Base-by-base conservation (phyloP, 495 filamentous ascomycete genomes). In the Annulohypoxylon bovei region DNA sequence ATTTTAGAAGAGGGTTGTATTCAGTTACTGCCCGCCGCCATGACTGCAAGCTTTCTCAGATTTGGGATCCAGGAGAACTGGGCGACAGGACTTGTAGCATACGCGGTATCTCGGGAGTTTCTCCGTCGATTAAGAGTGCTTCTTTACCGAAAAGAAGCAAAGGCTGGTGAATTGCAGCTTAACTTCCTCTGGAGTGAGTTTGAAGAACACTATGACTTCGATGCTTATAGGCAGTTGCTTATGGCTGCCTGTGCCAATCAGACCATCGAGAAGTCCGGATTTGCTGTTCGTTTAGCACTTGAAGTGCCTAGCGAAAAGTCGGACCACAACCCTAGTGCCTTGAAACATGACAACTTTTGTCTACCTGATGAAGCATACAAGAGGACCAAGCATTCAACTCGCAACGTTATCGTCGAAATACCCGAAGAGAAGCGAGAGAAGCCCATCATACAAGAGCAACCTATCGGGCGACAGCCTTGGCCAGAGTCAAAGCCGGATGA, bases 271-370 rank as follows among this genome's bases (percentile, higher is more conserved):
- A 67, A 65, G 18, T 73, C 75, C 0, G 49, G 27, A 0, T 73
- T 60, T 30, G 16, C n/a, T n/a, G 61, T 73, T 6, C 61, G 75
- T n/a, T 16, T 77, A 35, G 75, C 72, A 4, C 57, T 77, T 3
- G 75, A 77, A 20, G 73, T 77, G 4, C 73, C 75, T 0, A 73
- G 75, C 42, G 52, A 57, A 3, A 68, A 72, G n/a, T 57, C 69
- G 2, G 52, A 40, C 0, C 64, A 75, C 25, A 39, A 70, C 1
- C 67, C 70, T 7, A 35, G 62, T 6, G 14, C n/a, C 20, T 54
- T 71, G n/a, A 46, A n/a, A 7, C 40, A 33, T n/a, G 1, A 37
- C 1, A 47, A 42, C 0, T 11, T n/a, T 39, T n/a, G 23, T 20
- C 16, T 3, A 6, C 12, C 39, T 7, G 73, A 76, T 37, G 73